Base-by-base conservation (phyloP, 768 basidiomycete species). In the Rhodotorula taiwanensis region DNA sequence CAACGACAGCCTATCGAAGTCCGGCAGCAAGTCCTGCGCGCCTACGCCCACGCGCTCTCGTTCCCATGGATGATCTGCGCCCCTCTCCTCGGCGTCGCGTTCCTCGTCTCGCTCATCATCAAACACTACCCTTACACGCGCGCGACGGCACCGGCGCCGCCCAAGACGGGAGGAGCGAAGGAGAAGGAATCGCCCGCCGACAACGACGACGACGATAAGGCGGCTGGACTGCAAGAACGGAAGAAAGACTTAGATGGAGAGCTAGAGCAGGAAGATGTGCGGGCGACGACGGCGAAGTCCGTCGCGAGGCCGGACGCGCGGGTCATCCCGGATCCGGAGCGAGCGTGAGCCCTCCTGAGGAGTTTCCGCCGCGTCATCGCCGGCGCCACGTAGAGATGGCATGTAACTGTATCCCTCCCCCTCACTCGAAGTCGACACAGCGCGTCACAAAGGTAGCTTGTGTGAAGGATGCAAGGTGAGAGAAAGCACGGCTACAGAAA, bases 101-200 rank as follows among this genome's bases (percentile, higher is more conserved):
- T 62, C n/a, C n/a, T 52, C 25, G 41, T 59, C 77, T 79, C 77
- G 23, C 67, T 86, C 33, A 80, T 84, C 67, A 60, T 88, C 30
- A 79, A 83, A 53, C 78, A 78, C 31, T 87, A 88, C 74, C 79
- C 83, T 34, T 76, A 87, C 28, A 75, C 81, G 51, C 80, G 84
- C 5, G 78, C 76, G 44, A 75, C 80, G 33, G 78, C 83, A 23
- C 78, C 74, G 28, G 76, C 75, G 21, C 15, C 10, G 52, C 23
- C 27, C 33, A 36, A 23, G 42, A 30, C 34, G 52, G 45, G 31
- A 28, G 55, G 33, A 39, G 34, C 9, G 62, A 36, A 28, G 48
- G 43, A 44, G 43, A n/a, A 44, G 16, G 43, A 20, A 21, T 10
- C 23, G 43, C 20, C 43, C 20, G 43, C 11, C 20, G 43, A 10